These are phyloP conservation scores for Boletus rufocinnamomeus DNA, from an alignment of 768 basidiomycete species.

Conservation along the genomic window DNA sequence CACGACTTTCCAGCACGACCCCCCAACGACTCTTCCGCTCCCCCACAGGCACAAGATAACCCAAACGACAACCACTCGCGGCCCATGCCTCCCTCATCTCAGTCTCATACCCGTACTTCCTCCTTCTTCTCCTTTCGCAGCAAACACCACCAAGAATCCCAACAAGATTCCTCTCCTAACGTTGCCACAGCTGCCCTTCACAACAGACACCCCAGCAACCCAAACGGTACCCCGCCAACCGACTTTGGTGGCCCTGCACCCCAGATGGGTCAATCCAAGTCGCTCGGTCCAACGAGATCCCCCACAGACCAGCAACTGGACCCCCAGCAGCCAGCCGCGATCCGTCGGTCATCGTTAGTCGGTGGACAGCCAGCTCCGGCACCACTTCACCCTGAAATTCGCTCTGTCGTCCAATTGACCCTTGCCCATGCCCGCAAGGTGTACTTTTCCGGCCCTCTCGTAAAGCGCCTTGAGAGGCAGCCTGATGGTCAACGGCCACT, in stretches of 20 bases:
- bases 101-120: conserved; percentile 53
- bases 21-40: conserved; percentile 17
- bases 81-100: conserved; percentile 28
- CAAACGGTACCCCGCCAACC: conserved; percentile 9
- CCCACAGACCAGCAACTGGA: conserved; percentile 24
- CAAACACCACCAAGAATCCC: conserved; percentile 33
- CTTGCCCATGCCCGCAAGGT: conserved; percentile 81
- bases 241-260: conserved; percentile 30
- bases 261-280: conserved; percentile 37
- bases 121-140: conserved; percentile 67
- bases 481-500: conserved; percentile 68
- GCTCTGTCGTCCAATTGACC: conserved; percentile 73
- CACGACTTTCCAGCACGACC: conserved; percentile 38
- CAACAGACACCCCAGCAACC: conserved; percentile 20
- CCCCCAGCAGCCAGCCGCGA: conserved; percentile 23
- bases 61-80: conserved; percentile 23
- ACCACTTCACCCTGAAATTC: conserved; percentile 77
- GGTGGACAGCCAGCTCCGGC: conserved; percentile 29
- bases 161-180: conserved; percentile 22
- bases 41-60: conserved; percentile 19
- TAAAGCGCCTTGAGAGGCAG: conserved; percentile 75
- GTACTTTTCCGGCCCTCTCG: conserved; percentile 83
- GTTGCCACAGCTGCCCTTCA: conserved; percentile 13
- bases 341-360: conserved; percentile 24
- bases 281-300: conserved; percentile 32